Evolutionary conservation across 768 basidiomycete genomes (phyloP).

Genomic region (Lepiota brunneoincarnata): DNA sequence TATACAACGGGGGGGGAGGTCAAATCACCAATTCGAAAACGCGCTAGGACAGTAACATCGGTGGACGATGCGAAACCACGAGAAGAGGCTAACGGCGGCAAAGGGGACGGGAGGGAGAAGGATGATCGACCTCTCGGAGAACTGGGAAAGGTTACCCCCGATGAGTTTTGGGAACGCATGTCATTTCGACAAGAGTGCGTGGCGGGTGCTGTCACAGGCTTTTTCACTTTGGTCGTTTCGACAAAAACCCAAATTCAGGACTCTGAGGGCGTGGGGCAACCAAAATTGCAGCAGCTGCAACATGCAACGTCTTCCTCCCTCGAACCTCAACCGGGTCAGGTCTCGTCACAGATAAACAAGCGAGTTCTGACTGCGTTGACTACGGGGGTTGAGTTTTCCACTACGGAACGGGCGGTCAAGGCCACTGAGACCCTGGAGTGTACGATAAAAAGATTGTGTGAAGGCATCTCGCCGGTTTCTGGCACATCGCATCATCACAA

Average conservation of each 20-base stretch:
- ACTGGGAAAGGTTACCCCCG: constrained; percentile 54
- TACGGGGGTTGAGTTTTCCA: constrained; percentile 78
- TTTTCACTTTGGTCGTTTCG: constrained; percentile 71
- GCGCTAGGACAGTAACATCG: constrained; percentile 36
- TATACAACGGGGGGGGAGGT: constrained; percentile 63
- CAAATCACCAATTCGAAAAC: constrained; percentile 62
- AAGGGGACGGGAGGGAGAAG: constrained; percentile 22
- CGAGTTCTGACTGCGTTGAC: constrained; percentile 68
- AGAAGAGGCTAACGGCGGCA: constrained; percentile 21
- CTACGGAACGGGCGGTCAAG: constrained; percentile 56
- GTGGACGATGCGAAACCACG: constrained; percentile 20
- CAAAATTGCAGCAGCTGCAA: background rate
- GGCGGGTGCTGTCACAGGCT: constrained; percentile 87
- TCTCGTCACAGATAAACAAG: constrained; percentile 63
- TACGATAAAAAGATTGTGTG: constrained; percentile 69
- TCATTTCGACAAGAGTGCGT: constrained; percentile 94
- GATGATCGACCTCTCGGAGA: constrained; percentile 48
- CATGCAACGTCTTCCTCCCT: constrained; percentile 35
- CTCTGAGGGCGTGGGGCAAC: background rate
- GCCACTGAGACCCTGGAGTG: constrained; percentile 72
- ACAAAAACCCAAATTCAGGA: background rate
- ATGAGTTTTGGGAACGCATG: constrained; percentile 98
- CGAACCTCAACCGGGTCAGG: constrained; percentile 55
- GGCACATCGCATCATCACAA: constrained; percentile 15
- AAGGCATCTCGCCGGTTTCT: constrained; percentile 43